These are phyloP conservation scores for Marsdenia floribunda DNA, from an alignment of 257 asterid species.

Conservation along the genomic window DNA sequence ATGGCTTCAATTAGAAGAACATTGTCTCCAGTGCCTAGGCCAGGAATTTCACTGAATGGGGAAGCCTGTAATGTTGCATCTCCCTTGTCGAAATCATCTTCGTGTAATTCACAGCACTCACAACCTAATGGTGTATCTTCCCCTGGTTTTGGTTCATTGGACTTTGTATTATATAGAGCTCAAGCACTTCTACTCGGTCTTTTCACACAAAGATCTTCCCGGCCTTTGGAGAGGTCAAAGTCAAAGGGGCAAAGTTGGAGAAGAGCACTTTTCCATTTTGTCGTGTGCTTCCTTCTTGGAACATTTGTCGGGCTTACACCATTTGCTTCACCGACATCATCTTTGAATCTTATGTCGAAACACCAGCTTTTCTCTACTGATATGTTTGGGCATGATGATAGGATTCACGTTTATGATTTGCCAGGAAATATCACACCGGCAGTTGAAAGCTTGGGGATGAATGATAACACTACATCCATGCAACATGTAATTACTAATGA, in stretches of 20 bases:
- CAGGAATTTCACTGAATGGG: slow-evolving; percentile 39
- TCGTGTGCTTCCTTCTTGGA: slow-evolving; percentile 54
- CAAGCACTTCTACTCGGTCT: slow-evolving; percentile 43
- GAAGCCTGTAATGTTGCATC: slow-evolving; percentile 58
- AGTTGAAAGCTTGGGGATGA: slow-evolving; percentile 18
- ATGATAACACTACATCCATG: slow-evolving; percentile 24
- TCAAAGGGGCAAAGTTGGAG: slow-evolving; percentile 55
- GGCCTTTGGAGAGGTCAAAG: slow-evolving; percentile 52
- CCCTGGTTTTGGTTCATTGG: slow-evolving; percentile 42
- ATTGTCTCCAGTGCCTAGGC: slow-evolving; percentile 56
- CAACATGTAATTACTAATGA: slow-evolving; percentile 19
- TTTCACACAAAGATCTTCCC: slow-evolving; percentile 45
- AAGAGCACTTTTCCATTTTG: slow-evolving; percentile 53
- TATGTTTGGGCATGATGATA: slow-evolving; percentile 26
- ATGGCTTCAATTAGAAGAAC: slow-evolving; percentile 81
- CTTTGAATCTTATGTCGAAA: slow-evolving; percentile 31
- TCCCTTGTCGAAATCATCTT: slow-evolving; percentile 58
- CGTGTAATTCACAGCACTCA: slow-evolving; percentile 39
- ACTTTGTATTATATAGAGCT: slow-evolving; percentile 41
- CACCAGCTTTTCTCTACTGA: slow-evolving; percentile 40
- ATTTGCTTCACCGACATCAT: slow-evolving; percentile 33
- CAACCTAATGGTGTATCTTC: slow-evolving; percentile 27
- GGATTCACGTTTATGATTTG: slow-evolving; percentile 14
- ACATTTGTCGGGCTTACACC: slow-evolving; percentile 55
- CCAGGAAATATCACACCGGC: slow-evolving; percentile 23